Percentiles rank a stretch among this genome's conserved stretches.
Evolutionary conservation across 1,284 basidiomycete species (phyloP).

Genomic region (Leccinum colubrinum): DNA sequence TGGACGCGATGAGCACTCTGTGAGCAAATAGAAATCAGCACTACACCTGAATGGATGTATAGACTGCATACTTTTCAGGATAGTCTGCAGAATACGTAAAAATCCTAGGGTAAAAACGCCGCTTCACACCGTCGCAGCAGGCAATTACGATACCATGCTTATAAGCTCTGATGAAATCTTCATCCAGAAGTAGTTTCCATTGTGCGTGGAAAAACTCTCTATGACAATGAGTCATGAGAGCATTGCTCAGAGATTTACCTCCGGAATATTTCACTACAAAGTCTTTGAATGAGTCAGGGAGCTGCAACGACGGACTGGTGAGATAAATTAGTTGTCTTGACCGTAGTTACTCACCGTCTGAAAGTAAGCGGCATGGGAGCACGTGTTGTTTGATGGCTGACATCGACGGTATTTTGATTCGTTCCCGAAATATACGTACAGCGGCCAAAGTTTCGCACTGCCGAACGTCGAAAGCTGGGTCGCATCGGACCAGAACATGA

Average conservation of each 20-base stretch:
- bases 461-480: neutral
- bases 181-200: too few relatives aligned
- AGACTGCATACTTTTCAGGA: too few relatives aligned
- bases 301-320: neutral
- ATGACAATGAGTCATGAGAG: neutral
- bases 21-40: too few relatives aligned
- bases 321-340: neutral
- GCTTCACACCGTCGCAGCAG: too few relatives aligned
- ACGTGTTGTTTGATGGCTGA: neutral
- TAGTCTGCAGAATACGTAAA: too few relatives aligned
- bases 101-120: too few relatives aligned
- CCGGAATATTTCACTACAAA: neutral
- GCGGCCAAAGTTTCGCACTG: neutral
- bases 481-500: neutral
- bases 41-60: too few relatives aligned
- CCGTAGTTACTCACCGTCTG: neutral
- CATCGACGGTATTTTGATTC: neutral
- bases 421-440: neutral
- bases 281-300: neutral
- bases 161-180: too few relatives aligned
- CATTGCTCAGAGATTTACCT: neutral
- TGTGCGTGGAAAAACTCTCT: too few relatives aligned
- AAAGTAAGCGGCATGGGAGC: neutral
- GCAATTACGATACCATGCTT: too few relatives aligned
- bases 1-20: neutral